Base-by-base conservation (phyloP, 192 early-diverging fungal genomes). In the Podila verticillata region DNA sequence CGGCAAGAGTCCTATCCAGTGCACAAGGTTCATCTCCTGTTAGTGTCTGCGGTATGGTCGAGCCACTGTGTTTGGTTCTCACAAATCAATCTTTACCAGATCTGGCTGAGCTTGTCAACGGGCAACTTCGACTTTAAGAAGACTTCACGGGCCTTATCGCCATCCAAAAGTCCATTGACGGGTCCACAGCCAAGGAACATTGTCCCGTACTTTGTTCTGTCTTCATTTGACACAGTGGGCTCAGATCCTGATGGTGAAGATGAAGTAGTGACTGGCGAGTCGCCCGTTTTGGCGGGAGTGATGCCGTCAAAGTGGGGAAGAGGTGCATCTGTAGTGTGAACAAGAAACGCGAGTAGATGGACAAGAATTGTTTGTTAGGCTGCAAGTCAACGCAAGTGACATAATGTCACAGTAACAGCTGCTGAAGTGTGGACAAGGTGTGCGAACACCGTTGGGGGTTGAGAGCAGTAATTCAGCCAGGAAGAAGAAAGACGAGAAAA, bases 91-190 rank as follows among this genome's bases (percentile, higher is more conserved):
- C 48, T 24, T 32, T 87, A 91, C 97, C 97, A 99, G 54, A 99
- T 92, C 47, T 89, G 88, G 24, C 87, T 83, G 34, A 99, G 87
- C 65, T 83, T 87, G 48, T 97, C 96, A 26, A 85, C 70, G 29
- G 91, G 87, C 35, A 99, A 86, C 78, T 92, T 91, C 1, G 96
- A 96, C 77, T 91, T 95, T 47, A 92, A 62, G 67, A 97, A 95
- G 13, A 97, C 66, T 12, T 86, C 88, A 70, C 89, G 89, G 4
- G 94, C 95, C 49, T 87, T 86, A 1, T 92, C 91, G 15, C 93
- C 94, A 82, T 81, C 83, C 72, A 90, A 59, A 4, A 84, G 22
- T 10, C 85, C 85, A 54, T 68, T 71, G 26, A 57, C 48, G 10
- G 82, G 82, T 58, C 83, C 73, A 48, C 64, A 69, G 1, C 54